phyloP scores from a whole-genome alignment of 371 early-diverging fungal genomes.

The Umbelopsis sp. region DNA sequence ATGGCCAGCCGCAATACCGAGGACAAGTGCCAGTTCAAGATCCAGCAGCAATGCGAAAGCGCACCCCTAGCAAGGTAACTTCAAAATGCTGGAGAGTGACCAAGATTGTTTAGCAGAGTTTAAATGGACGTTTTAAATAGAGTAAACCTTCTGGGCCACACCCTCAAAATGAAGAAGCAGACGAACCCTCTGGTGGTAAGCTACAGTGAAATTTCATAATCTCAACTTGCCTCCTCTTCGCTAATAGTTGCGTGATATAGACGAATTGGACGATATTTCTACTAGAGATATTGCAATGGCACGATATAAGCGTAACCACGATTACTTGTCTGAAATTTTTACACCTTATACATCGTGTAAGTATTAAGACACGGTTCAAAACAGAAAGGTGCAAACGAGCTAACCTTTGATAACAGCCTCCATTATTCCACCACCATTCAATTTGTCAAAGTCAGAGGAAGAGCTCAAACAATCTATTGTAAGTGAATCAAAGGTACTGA shows the following conservation, averaged over 20 bases:
- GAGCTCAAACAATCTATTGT: slow-evolving; percentile 39
- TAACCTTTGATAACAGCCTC: slow-evolving; percentile 25
- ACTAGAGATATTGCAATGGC: slow-evolving; percentile 75
- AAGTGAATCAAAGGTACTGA: slow-evolving; percentile 22
- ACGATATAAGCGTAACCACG: slow-evolving; percentile 82
- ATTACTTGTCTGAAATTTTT: slow-evolving; percentile 77
- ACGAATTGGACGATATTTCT: slow-evolving; percentile 73
- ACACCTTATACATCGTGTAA: slow-evolving; percentile 70
- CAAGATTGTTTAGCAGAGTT: no score
- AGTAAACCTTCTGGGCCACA: slow-evolving; percentile 24
- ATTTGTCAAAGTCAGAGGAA: slow-evolving; percentile 39
- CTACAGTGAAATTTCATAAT: neutral
- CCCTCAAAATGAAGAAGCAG: slow-evolving; percentile 28
- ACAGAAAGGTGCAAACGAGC: neutral
- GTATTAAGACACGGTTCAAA: slow-evolving; percentile 25
- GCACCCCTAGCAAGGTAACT: slow-evolving; percentile 31
- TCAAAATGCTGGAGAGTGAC: neutral
- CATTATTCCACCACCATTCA: slow-evolving; percentile 44
- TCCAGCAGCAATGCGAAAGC: slow-evolving; percentile 24
- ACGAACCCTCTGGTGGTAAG: slow-evolving; percentile 36
- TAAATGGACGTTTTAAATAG: neutral
- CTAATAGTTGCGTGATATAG: slow-evolving; percentile 35
- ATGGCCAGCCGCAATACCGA: slow-evolving; percentile 11
- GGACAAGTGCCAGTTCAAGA: slow-evolving; percentile 23
- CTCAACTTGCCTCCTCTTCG: neutral